phyloP scores from a whole-genome alignment of 1,139 yeast genomes.

The Geotrichum carabidarum region DNA sequence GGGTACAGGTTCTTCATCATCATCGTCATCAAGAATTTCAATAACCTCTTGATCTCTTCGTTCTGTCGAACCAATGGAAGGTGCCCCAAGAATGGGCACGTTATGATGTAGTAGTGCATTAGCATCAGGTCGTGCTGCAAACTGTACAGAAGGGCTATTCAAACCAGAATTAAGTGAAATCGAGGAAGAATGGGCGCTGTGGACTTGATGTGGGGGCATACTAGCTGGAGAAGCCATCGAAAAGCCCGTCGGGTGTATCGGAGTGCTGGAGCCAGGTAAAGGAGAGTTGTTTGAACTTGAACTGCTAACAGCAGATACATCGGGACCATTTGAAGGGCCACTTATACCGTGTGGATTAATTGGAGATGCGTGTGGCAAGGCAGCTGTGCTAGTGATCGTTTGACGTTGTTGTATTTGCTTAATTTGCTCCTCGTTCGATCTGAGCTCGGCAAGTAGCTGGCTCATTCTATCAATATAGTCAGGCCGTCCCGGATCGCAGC shows the following conservation, averaged over 20 bases:
- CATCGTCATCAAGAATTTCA: constrained; percentile 11
- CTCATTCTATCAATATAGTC: constrained; percentile 11
- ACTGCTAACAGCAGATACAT: not conserved
- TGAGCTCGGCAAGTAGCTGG: constrained; percentile 2
- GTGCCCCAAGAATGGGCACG: not conserved
- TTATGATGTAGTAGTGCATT: too few relatives aligned
- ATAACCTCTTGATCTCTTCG: constrained; percentile 7
- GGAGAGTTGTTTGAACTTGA: not conserved
- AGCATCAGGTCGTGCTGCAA: too few relatives aligned
- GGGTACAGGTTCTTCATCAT: not conserved
- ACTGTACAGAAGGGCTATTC: too few relatives aligned
- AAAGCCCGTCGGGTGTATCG: too few relatives aligned
- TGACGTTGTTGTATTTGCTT: not conserved
- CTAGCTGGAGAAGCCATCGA: too few relatives aligned
- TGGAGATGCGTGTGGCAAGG: not conserved
- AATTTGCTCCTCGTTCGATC: not conserved
- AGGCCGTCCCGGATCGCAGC: constrained; percentile 1
- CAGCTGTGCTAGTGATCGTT: not conserved
- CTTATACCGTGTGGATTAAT: not conserved
- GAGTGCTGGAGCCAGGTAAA: too few relatives aligned
- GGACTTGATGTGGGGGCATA: too few relatives aligned
- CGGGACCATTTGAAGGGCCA: not conserved
- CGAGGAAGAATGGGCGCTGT: too few relatives aligned
- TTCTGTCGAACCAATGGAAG: not conserved
- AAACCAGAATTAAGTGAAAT: too few relatives aligned